phyloP scores from a whole-genome alignment of 768 basidiomycete species.

The Suillus plorans region DNA sequence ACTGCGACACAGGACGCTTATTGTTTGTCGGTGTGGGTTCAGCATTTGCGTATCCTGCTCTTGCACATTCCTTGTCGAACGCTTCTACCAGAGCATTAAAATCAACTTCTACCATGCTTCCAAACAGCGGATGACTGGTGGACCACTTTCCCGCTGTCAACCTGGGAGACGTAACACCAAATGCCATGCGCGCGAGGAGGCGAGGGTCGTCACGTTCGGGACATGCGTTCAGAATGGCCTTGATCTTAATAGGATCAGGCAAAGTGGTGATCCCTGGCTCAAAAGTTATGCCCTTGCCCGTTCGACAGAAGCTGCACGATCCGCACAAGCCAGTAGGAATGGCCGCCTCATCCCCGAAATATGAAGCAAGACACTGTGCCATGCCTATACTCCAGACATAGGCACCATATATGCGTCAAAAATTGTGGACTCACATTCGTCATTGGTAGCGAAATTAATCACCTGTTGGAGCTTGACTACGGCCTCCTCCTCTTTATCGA shows the following conservation, averaged over 20 bases:
- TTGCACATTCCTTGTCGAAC: constrained; percentile 43
- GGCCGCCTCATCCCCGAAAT: constrained; percentile 44
- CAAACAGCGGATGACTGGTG: constrained; percentile 41
- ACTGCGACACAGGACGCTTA: constrained; percentile 11
- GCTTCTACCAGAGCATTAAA: constrained; percentile 40
- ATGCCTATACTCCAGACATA: constrained; percentile 31
- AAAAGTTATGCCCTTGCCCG: constrained; percentile 35
- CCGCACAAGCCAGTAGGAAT: constrained; percentile 42
- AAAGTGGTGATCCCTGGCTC: constrained; percentile 16
- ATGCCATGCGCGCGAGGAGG: constrained; percentile 50
- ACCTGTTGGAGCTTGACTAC: constrained; percentile 40
- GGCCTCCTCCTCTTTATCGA: constrained; percentile 41
- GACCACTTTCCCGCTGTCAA: constrained; percentile 43
- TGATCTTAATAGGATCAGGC: constrained; percentile 31
- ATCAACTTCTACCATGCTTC: constrained; percentile 40
- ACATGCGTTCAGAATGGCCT: constrained; percentile 40
- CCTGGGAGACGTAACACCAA: constrained; percentile 47
- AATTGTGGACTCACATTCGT: constrained; percentile 33
- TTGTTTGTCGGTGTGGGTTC: constrained; percentile 11
- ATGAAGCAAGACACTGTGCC: constrained; percentile 38
- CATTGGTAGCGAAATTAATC: constrained; percentile 36
- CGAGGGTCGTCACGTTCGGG: constrained; percentile 48
- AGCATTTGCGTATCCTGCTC: constrained; percentile 29
- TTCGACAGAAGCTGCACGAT: constrained; percentile 43
- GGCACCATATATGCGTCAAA: background rate